These are phyloP conservation scores for Luvunga scandens DNA, from an alignment of 345 rosid genomes.

Conservation along the genomic window DNA sequence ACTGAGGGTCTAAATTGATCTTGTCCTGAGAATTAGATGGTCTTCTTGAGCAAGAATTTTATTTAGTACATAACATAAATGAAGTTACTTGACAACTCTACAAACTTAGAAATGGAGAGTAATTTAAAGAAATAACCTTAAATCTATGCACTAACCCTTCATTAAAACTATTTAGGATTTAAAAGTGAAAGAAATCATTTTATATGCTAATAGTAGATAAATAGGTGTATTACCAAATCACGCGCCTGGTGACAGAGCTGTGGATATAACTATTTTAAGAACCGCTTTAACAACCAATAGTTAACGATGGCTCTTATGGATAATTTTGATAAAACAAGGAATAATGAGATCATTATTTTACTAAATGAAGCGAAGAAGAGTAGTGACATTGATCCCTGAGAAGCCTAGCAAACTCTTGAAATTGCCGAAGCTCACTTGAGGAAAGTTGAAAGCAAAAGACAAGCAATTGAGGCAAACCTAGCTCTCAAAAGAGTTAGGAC, in stretches of 20 bases:
- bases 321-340: not conserved
- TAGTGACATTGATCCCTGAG: not conserved
- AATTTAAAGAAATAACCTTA: not conserved
- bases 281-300: not conserved
- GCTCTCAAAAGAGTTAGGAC: conserved; percentile 8
- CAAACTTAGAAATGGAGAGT: not conserved
- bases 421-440: too few species aligned
- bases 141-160: not conserved
- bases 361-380: not conserved
- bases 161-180: conserved; percentile 14
- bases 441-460: conserved; percentile 18
- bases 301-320: not conserved
- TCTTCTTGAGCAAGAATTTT: too few species aligned
- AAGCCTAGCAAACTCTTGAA: not conserved
- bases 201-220: conserved; percentile 3
- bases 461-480: conserved; percentile 21
- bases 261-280: conserved; percentile 4
- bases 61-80: not conserved
- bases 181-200: conserved; percentile 13
- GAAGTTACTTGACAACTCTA: not conserved
- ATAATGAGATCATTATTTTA: not conserved
- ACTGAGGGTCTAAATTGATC: too few species aligned
- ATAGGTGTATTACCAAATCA: not conserved
- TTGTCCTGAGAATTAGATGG: too few species aligned
- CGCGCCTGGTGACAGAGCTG: not conserved